These are phyloP conservation scores for Cutaneotrichosporon daszewskae DNA, from an alignment of 1,284 basidiomycete genomes.

Conservation along the genomic window DNA sequence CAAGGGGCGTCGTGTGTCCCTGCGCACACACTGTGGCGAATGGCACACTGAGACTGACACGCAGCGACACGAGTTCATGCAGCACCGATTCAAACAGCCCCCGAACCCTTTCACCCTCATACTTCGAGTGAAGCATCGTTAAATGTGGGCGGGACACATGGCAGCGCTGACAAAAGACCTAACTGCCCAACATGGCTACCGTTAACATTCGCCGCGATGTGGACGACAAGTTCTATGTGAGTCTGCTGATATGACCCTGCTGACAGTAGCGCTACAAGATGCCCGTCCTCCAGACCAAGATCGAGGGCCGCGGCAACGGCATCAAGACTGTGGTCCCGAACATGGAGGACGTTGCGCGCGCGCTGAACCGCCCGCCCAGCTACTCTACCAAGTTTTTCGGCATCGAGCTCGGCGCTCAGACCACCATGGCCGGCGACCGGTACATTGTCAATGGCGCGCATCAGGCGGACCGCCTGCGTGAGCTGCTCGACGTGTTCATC, in stretches of 20 bases:
- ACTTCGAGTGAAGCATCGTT: slow-evolving; percentile 15
- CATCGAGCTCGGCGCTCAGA: slow-evolving; percentile 96
- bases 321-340: slow-evolving; percentile 99
- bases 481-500: slow-evolving; percentile 95
- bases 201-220: slow-evolving; percentile 98
- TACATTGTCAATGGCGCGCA: slow-evolving; percentile 99
- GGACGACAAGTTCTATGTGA: slow-evolving; percentile 61
- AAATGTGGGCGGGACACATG: slow-evolving; percentile 9
- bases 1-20: no score
- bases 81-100: slow-evolving; percentile 13
- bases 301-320: slow-evolving; percentile 98
- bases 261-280: slow-evolving; percentile 56
- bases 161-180: slow-evolving; percentile 10
- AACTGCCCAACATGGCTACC: slow-evolving; percentile 66
- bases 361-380: slow-evolving; percentile 87
- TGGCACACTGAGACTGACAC: slow-evolving; percentile 2
- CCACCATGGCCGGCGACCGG: slow-evolving; percentile 89
- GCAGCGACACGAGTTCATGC: slow-evolving; percentile 24
- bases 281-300: slow-evolving; percentile 92
- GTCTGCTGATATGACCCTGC: slow-evolving; percentile 10
- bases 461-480: slow-evolving; percentile 83
- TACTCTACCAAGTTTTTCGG: slow-evolving; percentile 99
- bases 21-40: no score
- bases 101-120: slow-evolving; percentile 3
- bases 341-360: slow-evolving; percentile 96